phyloP scores from a whole-genome alignment of 176 grass and related monocot species.

The Miscanthus lutarioriparius region DNA sequence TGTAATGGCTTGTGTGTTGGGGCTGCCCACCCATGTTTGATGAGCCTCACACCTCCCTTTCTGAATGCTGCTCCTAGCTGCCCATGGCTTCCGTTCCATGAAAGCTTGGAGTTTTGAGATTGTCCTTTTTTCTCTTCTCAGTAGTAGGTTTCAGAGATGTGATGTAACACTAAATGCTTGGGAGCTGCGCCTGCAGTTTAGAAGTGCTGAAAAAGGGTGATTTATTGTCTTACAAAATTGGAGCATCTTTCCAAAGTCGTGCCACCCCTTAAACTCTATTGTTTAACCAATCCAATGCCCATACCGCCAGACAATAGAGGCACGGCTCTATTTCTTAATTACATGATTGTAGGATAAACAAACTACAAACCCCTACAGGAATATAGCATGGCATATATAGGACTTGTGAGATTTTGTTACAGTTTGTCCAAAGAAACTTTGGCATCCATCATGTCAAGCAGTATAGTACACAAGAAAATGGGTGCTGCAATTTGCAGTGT shows the following conservation, averaged over 20 bases:
- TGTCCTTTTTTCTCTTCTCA: not conserved
- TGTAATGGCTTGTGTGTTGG: not conserved
- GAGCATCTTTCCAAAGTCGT: conserved; percentile 14
- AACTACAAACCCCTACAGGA: conserved; percentile 9
- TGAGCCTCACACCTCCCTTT: not conserved
- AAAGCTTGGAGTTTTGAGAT: not conserved
- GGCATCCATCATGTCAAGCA: conserved; percentile 30
- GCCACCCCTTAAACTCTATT: conserved; percentile 21
- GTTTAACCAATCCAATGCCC: conserved; percentile 36
- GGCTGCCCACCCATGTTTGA: not conserved
- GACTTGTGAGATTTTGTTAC: not conserved
- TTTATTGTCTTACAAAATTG: conserved; percentile 4
- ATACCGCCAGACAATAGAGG: conserved; percentile 20
- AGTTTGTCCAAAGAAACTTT: conserved; percentile 19
- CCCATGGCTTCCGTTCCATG: not conserved
- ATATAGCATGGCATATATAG: not conserved
- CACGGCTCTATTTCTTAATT: conserved; percentile 15
- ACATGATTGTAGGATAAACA: conserved; percentile 29
- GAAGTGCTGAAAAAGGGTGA: not conserved
- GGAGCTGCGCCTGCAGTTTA: not conserved
- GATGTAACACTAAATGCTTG: not conserved
- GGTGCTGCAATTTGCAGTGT: not conserved
- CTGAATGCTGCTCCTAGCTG: not conserved
- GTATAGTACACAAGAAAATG: conserved; percentile 20
- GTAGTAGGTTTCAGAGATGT: not conserved